These are phyloP conservation scores for Lentinula sp. DNA, from an alignment of 768 basidiomycete species.

Conservation along the genomic window DNA sequence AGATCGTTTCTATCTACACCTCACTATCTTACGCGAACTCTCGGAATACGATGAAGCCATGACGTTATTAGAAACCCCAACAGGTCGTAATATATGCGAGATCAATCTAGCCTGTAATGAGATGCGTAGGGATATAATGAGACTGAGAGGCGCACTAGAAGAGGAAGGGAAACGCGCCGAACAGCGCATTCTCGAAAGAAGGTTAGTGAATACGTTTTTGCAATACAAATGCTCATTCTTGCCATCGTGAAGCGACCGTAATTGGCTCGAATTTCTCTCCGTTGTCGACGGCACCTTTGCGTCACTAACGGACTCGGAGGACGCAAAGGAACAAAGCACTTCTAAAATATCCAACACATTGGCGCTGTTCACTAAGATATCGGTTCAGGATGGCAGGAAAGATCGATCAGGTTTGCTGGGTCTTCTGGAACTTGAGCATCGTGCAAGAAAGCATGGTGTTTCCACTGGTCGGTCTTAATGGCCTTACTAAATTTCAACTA, in stretches of 20 bases:
- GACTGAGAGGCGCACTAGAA: constrained; percentile 42
- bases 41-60: constrained; percentile 65
- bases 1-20: constrained; percentile 75
- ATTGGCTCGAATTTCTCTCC: constrained; percentile 81
- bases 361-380: constrained; percentile 49
- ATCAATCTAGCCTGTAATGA: constrained; percentile 73
- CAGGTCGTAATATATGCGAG: constrained; percentile 60
- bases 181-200: constrained; percentile 50
- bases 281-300: constrained; percentile 64
- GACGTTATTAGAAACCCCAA: constrained; percentile 59
- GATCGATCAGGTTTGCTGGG: constrained; percentile 75
- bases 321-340: constrained; percentile 29
- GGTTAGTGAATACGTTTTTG: constrained; percentile 32
- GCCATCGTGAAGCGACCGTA: constrained; percentile 52
- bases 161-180: constrained; percentile 63
- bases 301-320: constrained; percentile 24
- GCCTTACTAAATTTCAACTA: neutral
- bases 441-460: constrained; percentile 40
- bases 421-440: constrained; percentile 69
- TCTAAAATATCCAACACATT: constrained; percentile 36
- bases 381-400: constrained; percentile 56
- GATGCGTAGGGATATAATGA: constrained; percentile 66
- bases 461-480: constrained; percentile 31
- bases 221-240: neutral
- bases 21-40: constrained; percentile 65